phyloP scores from a whole-genome alignment of 768 basidiomycete genomes.

The Mycena leptocephala region DNA sequence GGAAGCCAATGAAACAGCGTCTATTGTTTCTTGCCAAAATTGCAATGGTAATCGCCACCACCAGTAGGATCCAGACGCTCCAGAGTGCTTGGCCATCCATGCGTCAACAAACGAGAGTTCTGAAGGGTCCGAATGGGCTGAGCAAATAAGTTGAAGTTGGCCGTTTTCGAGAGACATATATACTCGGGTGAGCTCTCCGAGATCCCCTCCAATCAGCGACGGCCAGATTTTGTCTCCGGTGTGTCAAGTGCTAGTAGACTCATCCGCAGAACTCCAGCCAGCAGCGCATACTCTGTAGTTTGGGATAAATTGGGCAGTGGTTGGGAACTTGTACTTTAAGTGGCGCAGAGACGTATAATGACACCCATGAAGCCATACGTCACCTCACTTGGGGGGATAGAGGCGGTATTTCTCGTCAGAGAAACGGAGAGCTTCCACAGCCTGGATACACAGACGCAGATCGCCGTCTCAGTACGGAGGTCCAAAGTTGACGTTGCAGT shows the following conservation, averaged over 20 bases:
- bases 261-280: neutral
- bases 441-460: neutral
- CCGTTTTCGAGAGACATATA: neutral
- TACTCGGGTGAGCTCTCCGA: neutral
- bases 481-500: no score
- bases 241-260: neutral
- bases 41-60: neutral
- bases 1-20: neutral
- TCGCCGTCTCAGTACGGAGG: neutral
- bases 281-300: neutral
- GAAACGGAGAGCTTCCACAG: neutral
- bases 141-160: neutral
- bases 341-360: no score
- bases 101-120: neutral
- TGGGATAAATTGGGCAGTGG: neutral
- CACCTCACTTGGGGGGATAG: neutral
- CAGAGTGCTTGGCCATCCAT: constrained; percentile 3
- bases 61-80: neutral
- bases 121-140: no score
- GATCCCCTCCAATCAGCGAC: neutral
- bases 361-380: no score
- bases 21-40: neutral
- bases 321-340: neutral
- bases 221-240: neutral
- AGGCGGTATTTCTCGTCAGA: neutral